phyloP scores from a whole-genome alignment of 2,329 filamentous ascomycete species.

The Dactylellina cionopaga region DNA sequence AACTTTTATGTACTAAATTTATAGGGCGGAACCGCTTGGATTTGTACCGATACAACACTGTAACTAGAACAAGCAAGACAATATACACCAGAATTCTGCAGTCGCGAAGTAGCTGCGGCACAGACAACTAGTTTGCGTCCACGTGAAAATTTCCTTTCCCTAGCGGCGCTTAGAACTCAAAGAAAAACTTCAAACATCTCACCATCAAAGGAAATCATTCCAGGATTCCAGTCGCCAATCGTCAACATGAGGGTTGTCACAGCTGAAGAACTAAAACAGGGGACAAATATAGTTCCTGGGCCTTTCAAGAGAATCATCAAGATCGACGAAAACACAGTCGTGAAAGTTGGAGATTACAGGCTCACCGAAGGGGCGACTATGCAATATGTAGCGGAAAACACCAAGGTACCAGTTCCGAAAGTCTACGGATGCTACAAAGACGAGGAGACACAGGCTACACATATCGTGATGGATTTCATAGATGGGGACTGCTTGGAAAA shows the following conservation, averaged over 20 bases:
- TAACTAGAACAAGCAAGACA: too few species aligned
- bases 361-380: slow-evolving; percentile 1
- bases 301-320: neutral
- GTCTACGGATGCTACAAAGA: slow-evolving; percentile 3
- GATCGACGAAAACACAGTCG: slow-evolving; percentile 3
- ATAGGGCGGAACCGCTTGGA: too few species aligned
- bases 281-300: slow-evolving; percentile 6
- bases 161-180: neutral
- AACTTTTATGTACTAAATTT: too few species aligned
- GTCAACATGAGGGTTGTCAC: neutral
- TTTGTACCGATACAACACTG: too few species aligned
- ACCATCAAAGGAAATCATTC: neutral
- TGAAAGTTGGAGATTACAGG: slow-evolving; percentile 5
- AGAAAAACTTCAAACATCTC: neutral
- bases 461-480: slow-evolving; percentile 3
- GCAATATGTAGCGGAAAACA: slow-evolving; percentile 9
- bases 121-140: neutral
- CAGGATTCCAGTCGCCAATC: neutral
- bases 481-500: neutral
- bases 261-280: neutral
- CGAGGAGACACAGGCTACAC: neutral
- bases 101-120: too few species aligned
- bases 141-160: neutral
- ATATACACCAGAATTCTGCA: too few species aligned
- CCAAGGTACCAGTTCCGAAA: neutral